Evolutionary conservation across 139 green algal genomes (phyloP).

Genomic region (Asterochloris sp.): DNA sequence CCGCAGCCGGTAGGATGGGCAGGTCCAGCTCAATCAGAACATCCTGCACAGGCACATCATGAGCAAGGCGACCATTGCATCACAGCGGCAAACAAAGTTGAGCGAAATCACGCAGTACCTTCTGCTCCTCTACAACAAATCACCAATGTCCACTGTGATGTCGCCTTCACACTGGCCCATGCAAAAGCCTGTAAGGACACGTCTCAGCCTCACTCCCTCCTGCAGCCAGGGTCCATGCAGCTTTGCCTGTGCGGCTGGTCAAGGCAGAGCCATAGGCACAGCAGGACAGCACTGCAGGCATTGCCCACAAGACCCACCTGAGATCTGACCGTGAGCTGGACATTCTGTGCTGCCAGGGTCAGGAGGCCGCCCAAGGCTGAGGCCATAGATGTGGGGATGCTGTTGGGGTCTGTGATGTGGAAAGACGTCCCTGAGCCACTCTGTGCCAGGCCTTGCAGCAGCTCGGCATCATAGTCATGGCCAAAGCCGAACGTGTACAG

Average conservation of each 20-base stretch:
- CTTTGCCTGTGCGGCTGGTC: neutral
- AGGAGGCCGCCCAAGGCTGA: slow-evolving; percentile 6
- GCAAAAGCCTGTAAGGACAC: neutral
- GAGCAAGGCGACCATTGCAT: too few species aligned
- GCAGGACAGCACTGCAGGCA: neutral
- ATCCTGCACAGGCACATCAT: too few species aligned
- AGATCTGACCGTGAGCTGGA: neutral
- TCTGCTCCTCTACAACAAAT: slow-evolving; percentile 13
- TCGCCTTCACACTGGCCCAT: neutral
- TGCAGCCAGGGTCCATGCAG: neutral
- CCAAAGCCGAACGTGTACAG: slow-evolving; percentile 8
- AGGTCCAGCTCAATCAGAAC: too few species aligned
- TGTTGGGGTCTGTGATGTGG: slow-evolving; percentile 2
- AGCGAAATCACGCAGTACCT: neutral
- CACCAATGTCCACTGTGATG: neutral
- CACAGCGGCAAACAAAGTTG: too few species aligned
- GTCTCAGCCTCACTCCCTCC: neutral
- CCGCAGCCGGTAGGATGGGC: too few species aligned
- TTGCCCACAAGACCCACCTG: neutral
- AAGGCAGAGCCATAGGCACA: neutral
- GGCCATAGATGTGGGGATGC: neutral
- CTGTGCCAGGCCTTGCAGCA: neutral
- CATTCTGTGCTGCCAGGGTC: slow-evolving; percentile 10
- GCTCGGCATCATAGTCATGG: neutral
- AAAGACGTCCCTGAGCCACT: neutral